Percentiles rank a stretch among this genome's conserved stretches.
Evolutionary conservation across 495 filamentous ascomycete species (phyloP).

Genomic region (Hypomontagnella monticulosa): DNA sequence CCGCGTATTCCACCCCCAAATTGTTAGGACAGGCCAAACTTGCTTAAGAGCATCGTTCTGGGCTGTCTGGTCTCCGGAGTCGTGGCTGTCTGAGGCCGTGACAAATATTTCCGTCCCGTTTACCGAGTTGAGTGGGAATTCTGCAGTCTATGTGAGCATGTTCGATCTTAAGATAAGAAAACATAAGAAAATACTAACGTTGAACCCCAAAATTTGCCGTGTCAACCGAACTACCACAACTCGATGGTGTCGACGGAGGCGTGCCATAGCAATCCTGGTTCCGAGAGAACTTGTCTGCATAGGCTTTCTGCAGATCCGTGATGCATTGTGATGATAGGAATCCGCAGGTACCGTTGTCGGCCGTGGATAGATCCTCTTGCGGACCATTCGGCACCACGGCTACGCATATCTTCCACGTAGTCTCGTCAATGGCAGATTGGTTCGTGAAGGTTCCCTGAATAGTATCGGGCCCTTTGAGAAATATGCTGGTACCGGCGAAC

Average conservation of each 20-base stretch:
- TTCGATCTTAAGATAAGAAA: neutral
- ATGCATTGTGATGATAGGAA: conserved; percentile 36
- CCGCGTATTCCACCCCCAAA: conserved; percentile 43
- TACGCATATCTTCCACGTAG: conserved; percentile 44
- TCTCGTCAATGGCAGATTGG: conserved; percentile 36
- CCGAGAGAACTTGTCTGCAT: conserved; percentile 34
- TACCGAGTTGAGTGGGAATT: conserved; percentile 36
- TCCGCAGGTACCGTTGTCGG: conserved; percentile 30
- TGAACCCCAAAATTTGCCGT: conserved; percentile 36
- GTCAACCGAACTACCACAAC: conserved; percentile 32
- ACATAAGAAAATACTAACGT: conserved; percentile 21
- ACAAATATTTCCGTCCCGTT: conserved; percentile 40
- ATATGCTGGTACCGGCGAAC: conserved; percentile 44
- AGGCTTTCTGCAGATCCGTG: conserved; percentile 38
- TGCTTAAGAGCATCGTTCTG: conserved; percentile 24
- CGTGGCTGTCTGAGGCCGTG: conserved; percentile 37
- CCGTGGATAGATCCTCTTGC: conserved; percentile 26
- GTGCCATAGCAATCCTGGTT: conserved; percentile 37
- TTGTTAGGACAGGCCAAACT: conserved; percentile 37
- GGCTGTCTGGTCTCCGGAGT: conserved; percentile 29
- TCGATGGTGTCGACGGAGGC: conserved; percentile 38
- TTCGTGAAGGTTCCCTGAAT: conserved; percentile 28
- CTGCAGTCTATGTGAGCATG: conserved; percentile 16
- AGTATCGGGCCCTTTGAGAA: conserved; percentile 30
- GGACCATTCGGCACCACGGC: conserved; percentile 36